Conservation (phyloP, 148 eudicot genomes). For the Polygonum aviculare region DNA sequence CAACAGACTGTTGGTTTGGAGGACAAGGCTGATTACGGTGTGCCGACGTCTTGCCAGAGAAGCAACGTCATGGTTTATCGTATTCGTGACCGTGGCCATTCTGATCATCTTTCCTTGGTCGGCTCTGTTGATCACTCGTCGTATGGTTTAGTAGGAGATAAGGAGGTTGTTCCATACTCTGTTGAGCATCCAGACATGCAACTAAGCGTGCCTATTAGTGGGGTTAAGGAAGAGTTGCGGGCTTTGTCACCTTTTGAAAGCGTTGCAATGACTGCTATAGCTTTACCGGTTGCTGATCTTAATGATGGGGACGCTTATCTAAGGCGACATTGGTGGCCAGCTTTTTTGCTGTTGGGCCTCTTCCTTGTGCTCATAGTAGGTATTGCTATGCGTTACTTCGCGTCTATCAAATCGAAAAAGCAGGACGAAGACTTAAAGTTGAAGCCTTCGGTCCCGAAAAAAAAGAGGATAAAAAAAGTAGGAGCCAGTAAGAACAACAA, state of each 20-base stretch:
- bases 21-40: neutral
- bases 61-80: neutral
- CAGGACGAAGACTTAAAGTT: conserved; percentile 18
- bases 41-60: neutral
- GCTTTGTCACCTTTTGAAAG: conserved; percentile 6
- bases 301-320: neutral
- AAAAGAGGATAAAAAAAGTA: neutral
- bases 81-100: neutral
- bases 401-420: neutral
- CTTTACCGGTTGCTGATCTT: neutral
- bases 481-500: neutral
- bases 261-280: neutral
- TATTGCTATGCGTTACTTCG: conserved; percentile 11
- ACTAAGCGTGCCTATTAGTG: neutral
- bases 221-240: neutral
- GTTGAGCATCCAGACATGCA: neutral
- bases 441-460: conserved; percentile 30
- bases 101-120: conserved; percentile 5
- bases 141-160: neutral
- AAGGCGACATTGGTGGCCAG: neutral
- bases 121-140: neutral
- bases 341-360: neutral
- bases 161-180: conserved; percentile 7
- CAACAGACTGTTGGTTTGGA: neutral
- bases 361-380: conserved; percentile 22